Evolutionary conservation across 352 stramenopile genomes (phyloP).

Genomic region (Pythium rhizo-oryzae): DNA sequence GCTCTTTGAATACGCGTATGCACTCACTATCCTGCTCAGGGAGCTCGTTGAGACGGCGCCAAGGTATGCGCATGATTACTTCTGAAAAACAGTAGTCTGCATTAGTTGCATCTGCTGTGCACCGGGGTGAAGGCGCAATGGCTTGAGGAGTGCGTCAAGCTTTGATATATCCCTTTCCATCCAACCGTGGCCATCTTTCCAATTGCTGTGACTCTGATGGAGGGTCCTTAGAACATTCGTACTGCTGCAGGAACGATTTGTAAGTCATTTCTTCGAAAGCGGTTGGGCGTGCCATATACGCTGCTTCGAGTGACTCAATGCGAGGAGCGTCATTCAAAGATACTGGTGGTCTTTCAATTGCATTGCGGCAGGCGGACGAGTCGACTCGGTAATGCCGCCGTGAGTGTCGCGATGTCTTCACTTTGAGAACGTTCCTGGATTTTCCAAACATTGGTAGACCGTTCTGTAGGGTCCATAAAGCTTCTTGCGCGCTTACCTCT

Average conservation of each 20-base stretch:
- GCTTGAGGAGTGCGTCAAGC: neutral
- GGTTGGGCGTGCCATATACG: neutral
- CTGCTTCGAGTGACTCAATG: neutral
- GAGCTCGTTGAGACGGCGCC: neutral
- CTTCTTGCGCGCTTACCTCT: constrained; percentile 16
- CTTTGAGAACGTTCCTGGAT: neutral
- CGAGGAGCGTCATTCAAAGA: neutral
- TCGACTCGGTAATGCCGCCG: constrained; percentile 2
- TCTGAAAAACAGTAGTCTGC: neutral
- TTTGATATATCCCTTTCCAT: neutral
- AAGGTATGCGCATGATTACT: neutral
- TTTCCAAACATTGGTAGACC: neutral
- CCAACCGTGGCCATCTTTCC: neutral
- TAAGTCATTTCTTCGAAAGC: neutral
- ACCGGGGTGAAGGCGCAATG: neutral
- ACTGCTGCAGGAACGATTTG: neutral
- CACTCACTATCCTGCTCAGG: neutral
- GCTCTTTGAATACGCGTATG: neutral
- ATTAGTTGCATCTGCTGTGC: neutral
- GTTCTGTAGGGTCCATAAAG: neutral
- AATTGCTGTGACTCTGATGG: neutral
- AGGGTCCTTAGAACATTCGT: neutral
- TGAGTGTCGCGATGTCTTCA: neutral
- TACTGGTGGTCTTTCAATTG: neutral
- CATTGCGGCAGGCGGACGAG: neutral